Conservation (phyloP, 176 grass and related monocot species). For the Rhynchospora tenuis region DNA sequence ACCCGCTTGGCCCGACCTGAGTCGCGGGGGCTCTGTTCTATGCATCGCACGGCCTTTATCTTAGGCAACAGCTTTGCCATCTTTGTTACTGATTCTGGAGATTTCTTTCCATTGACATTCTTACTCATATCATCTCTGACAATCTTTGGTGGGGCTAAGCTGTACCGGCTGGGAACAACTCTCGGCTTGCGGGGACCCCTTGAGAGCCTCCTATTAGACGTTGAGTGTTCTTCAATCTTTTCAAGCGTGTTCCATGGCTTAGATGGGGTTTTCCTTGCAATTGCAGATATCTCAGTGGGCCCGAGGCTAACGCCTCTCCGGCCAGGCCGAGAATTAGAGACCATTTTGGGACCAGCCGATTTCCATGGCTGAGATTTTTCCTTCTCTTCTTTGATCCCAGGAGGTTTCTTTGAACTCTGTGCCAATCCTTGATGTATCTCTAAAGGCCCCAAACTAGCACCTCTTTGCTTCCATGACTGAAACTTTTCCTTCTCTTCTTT, state of each 20-base stretch:
- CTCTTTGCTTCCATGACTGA: background rate
- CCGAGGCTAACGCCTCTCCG: slow-evolving; percentile 44
- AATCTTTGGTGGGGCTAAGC: slow-evolving; percentile 32
- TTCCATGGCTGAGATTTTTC: background rate
- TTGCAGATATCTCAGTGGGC: slow-evolving; percentile 43
- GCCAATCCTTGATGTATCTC: slow-evolving; percentile 53
- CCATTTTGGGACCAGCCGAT: slow-evolving; percentile 8
- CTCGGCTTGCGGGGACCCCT: slow-evolving; percentile 42
- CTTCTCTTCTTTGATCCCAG: slow-evolving; percentile 34
- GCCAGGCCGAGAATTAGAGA: slow-evolving; percentile 3
- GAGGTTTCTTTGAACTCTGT: slow-evolving; percentile 23
- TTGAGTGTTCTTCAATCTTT: slow-evolving; percentile 21
- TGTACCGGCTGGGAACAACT: slow-evolving; percentile 81
- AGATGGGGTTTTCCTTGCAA: slow-evolving; percentile 28
- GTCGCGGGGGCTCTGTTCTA: slow-evolving; percentile 53
- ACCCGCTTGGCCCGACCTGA: slow-evolving; percentile 74
- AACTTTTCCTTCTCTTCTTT: background rate
- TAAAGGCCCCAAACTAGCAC: slow-evolving; percentile 63
- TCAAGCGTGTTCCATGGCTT: slow-evolving; percentile 24
- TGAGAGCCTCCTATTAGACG: slow-evolving; percentile 40
- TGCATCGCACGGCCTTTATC: slow-evolving; percentile 52
- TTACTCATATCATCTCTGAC: background rate
- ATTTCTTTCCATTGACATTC: slow-evolving; percentile 8
- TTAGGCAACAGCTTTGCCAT: slow-evolving; percentile 56
- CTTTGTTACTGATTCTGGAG: slow-evolving; percentile 55